These are phyloP conservation scores for Aspergillus clavatus DNA, from an alignment of 2,329 filamentous ascomycete genomes.

Conservation along the genomic window DNA sequence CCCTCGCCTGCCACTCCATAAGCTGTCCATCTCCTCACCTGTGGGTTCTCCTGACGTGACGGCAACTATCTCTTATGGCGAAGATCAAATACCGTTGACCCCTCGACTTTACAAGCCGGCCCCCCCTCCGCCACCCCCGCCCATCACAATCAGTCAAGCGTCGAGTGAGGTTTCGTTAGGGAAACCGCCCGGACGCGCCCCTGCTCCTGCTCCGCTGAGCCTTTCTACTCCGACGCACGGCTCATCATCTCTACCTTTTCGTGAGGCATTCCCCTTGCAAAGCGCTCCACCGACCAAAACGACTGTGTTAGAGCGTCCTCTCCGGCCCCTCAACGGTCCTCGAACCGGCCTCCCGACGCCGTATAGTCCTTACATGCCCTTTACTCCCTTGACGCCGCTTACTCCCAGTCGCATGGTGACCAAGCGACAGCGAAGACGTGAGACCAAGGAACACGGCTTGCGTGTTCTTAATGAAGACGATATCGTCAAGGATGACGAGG, in stretches of 20 bases:
- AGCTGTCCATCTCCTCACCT: slow-evolving; percentile 55
- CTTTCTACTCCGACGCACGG: slow-evolving; percentile 26
- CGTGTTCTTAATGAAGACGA: slow-evolving; percentile 45
- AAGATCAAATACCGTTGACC: slow-evolving; percentile 53
- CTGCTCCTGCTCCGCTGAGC: slow-evolving; percentile 29
- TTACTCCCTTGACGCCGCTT: slow-evolving; percentile 47
- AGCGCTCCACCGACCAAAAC: slow-evolving; percentile 47
- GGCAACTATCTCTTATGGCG: slow-evolving; percentile 41
- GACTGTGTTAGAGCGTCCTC: slow-evolving; percentile 44
- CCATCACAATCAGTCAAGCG: slow-evolving; percentile 21
- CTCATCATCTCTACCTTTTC: slow-evolving; percentile 41
- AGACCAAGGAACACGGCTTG: slow-evolving; percentile 40
- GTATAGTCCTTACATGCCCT: slow-evolving; percentile 49
- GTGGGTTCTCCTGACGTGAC: slow-evolving; percentile 44
- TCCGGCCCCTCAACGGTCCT: slow-evolving; percentile 34
- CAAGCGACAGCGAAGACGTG: slow-evolving; percentile 40
- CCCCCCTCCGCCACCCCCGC: slow-evolving; percentile 47
- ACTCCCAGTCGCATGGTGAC: slow-evolving; percentile 45
- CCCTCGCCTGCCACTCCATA: slow-evolving; percentile 43
- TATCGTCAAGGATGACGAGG: slow-evolving; percentile 41
- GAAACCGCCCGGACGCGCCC: slow-evolving; percentile 17
- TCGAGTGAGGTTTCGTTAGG: slow-evolving; percentile 30
- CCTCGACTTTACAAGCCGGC: slow-evolving; percentile 54
- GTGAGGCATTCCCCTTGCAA: slow-evolving; percentile 39
- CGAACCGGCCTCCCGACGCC: slow-evolving; percentile 46